phyloP scores from a whole-genome alignment of 2,329 filamentous ascomycete genomes.

The Fusarium tjaetaba region DNA sequence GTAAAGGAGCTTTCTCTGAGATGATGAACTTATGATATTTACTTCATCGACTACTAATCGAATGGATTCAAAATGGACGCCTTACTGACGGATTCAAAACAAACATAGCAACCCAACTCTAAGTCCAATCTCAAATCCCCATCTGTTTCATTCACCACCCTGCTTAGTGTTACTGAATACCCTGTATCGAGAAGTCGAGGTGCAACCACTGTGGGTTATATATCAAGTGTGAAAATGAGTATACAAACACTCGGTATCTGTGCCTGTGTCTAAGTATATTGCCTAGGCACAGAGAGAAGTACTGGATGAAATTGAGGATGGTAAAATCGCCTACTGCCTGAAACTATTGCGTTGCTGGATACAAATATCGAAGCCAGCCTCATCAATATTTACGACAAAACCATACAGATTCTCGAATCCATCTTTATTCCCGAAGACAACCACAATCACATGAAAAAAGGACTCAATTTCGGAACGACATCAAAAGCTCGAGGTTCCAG shows the following conservation, averaged over 20 bases:
- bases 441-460: constrained; percentile 15
- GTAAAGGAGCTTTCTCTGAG: neutral
- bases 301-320: neutral
- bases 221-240: neutral
- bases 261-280: neutral
- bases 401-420: neutral
- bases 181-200: neutral
- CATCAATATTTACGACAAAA: neutral
- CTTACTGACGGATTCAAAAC: neutral
- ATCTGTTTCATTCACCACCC: neutral
- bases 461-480: neutral
- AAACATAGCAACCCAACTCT: neutral
- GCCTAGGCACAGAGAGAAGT: neutral
- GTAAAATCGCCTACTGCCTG: neutral
- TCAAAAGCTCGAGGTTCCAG: neutral
- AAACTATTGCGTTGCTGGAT: neutral
- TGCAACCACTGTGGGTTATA: neutral
- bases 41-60: too few relatives aligned
- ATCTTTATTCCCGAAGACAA: neutral
- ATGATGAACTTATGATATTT: neutral
- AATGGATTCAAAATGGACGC: neutral
- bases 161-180: neutral
- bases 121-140: neutral
- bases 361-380: neutral
- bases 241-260: neutral